phyloP scores from a whole-genome alignment of 2,329 filamentous ascomycete species.

The Aspergillaceae sp. region DNA sequence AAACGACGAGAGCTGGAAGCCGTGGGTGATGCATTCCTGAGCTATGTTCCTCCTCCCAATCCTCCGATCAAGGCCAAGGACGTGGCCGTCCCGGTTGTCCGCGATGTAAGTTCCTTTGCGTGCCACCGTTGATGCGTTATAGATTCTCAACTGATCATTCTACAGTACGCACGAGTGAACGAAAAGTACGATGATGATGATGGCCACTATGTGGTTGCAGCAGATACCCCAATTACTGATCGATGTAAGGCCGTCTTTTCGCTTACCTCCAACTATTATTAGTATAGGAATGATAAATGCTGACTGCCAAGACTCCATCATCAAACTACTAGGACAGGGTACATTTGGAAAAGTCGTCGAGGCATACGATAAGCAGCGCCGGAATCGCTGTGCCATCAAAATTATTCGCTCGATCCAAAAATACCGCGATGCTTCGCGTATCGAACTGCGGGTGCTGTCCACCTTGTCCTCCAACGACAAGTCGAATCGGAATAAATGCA shows the following conservation, averaged over 20 bases:
- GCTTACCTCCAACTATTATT: too few relatives aligned
- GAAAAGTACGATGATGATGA: constrained; percentile 91
- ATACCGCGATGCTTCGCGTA: constrained; percentile 90
- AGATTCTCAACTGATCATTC: not conserved
- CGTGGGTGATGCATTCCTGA: constrained; percentile 61
- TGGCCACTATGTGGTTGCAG: constrained; percentile 89
- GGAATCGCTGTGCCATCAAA: constrained; percentile 84
- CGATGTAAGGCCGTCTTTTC: constrained; percentile 59
- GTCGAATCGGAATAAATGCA: constrained; percentile 89
- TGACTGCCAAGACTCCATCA: constrained; percentile 63
- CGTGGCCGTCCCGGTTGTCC: constrained; percentile 54
- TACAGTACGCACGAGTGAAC: constrained; percentile 43
- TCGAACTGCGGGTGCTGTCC: constrained; percentile 85
- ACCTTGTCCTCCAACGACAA: constrained; percentile 87
- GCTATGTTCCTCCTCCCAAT: constrained; percentile 77
- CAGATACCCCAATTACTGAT: constrained; percentile 76
- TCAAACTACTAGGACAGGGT: constrained; percentile 84
- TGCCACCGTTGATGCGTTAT: not conserved
- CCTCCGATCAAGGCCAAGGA: constrained; percentile 86
- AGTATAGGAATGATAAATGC: not conserved
- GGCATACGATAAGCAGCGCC: constrained; percentile 69
- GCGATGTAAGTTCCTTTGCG: constrained; percentile 45
- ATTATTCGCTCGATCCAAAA: constrained; percentile 98
- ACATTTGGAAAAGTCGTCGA: constrained; percentile 98
- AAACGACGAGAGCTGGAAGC: constrained; percentile 67